Evolutionary conservation across 1,139 yeast genomes (phyloP).

Genomic region (Sugiyamaella novakii): DNA sequence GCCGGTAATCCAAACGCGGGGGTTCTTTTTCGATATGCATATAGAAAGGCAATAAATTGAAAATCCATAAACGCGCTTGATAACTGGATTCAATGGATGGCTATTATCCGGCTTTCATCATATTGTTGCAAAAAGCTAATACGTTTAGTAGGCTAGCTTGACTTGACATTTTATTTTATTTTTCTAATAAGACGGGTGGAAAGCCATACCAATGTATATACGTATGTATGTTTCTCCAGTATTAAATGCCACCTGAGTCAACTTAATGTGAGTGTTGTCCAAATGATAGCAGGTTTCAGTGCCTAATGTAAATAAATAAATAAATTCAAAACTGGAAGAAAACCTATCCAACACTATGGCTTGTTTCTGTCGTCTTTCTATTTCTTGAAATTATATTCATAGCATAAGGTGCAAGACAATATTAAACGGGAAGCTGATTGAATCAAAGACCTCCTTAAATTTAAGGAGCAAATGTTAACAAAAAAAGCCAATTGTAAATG

Average conservation of each 20-base stretch:
- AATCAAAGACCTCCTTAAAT: too few species aligned
- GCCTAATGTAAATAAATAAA: conserved; percentile 11
- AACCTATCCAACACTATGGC: too few species aligned
- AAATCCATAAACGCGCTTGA: too few species aligned
- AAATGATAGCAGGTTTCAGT: conserved; percentile 1
- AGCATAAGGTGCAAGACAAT: conserved; percentile 11
- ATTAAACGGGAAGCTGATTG: conserved; percentile 2
- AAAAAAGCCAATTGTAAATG: conserved; percentile 3
- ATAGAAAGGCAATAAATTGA: too few species aligned
- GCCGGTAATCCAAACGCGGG: too few species aligned
- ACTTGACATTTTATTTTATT: conserved; percentile 6
- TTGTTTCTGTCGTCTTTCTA: too few species aligned
- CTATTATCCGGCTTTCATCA: too few species aligned
- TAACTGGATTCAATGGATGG: too few species aligned
- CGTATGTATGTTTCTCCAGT: too few species aligned
- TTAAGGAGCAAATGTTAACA: not conserved
- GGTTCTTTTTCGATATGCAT: too few species aligned
- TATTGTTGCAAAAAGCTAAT: too few species aligned
- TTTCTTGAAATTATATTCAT: conserved; percentile 5
- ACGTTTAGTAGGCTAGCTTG: too few species aligned
- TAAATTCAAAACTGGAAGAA: conserved; percentile 4
- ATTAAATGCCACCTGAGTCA: conserved; percentile 7
- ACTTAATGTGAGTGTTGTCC: not conserved
- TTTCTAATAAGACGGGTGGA: not conserved
- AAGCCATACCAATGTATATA: not conserved